A percentile compares a stretch with the other conserved stretches of the same genome.
These are phyloP conservation scores for Cryptococcus deneoformans DNA, from an alignment of 1,284 basidiomycete genomes.

Conservation along the genomic window DNA sequence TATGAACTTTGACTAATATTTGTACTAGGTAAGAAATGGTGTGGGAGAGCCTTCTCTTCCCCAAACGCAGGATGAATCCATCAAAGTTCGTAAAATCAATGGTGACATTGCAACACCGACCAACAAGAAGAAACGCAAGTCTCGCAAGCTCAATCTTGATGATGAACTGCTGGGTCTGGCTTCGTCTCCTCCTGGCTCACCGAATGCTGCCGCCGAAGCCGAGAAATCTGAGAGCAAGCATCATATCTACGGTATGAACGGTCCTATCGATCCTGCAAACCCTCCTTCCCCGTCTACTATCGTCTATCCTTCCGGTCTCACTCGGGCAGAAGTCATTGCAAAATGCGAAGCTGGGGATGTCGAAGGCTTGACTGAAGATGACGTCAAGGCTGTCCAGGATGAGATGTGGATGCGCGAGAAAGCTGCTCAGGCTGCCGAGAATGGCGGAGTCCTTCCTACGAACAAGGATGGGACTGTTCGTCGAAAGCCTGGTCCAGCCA, in stretches of 20 bases:
- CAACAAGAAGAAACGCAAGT: constrained; percentile 22
- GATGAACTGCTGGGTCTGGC: constrained; percentile 44
- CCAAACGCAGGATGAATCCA: not conserved
- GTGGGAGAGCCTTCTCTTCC: not conserved
- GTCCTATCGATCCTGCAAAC: not conserved
- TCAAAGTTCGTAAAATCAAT: not conserved
- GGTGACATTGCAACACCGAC: not conserved
- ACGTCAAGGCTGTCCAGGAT: constrained; percentile 46
- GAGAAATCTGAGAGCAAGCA: not conserved
- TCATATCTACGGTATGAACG: not conserved
- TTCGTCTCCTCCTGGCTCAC: constrained; percentile 15
- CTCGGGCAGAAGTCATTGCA: constrained; percentile 34
- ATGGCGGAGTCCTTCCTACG: constrained; percentile 15
- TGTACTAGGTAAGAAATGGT: not conserved
- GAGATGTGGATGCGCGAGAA: constrained; percentile 44
- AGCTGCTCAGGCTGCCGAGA: constrained; percentile 1
- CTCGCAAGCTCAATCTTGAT: constrained; percentile 25
- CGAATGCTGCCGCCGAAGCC: constrained; percentile 3
- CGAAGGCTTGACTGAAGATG: constrained; percentile 35
- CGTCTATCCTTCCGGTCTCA: constrained; percentile 37
- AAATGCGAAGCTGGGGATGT: constrained; percentile 32
- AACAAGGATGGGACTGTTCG: constrained; percentile 48
- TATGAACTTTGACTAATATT: not conserved
- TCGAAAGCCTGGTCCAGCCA: constrained; percentile 48
- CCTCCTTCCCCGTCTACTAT: constrained; percentile 26